Evolutionary conservation across 345 rosid species (phyloP).

Genomic region (Citrus medica): DNA sequence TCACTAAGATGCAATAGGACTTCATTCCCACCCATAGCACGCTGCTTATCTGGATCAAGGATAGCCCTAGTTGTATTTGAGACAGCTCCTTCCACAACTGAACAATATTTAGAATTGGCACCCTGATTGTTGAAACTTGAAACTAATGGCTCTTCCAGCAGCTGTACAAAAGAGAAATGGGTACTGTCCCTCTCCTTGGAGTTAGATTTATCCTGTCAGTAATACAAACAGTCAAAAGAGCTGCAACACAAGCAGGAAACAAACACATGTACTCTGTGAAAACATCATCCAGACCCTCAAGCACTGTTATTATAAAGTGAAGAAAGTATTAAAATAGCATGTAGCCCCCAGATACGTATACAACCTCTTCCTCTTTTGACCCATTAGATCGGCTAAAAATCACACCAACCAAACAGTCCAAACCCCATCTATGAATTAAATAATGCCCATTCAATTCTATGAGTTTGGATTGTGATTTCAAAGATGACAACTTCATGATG

Average conservation of each 20-base stretch:
- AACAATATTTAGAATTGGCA: slow-evolving; percentile 29
- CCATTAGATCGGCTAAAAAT: not conserved
- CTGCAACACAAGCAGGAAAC: slow-evolving; percentile 7
- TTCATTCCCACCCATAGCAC: slow-evolving; percentile 28
- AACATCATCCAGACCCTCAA: not conserved
- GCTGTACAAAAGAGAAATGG: slow-evolving; percentile 15
- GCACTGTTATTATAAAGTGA: not conserved
- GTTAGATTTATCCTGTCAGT: slow-evolving; percentile 30
- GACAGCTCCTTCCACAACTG: slow-evolving; percentile 37
- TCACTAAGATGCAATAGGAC: slow-evolving; percentile 21
- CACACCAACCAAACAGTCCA: not conserved
- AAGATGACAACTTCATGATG: not conserved
- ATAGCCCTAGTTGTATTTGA: slow-evolving; percentile 24
- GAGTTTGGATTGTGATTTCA: not conserved
- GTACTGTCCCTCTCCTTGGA: slow-evolving; percentile 15
- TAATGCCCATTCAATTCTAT: not conserved
- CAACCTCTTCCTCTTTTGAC: not conserved
- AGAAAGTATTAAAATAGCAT: not conserved
- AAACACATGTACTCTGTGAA: not conserved
- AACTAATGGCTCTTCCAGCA: slow-evolving; percentile 13
- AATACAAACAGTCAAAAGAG: slow-evolving; percentile 9
- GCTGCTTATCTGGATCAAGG: slow-evolving; percentile 25
- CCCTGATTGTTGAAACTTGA: slow-evolving; percentile 17
- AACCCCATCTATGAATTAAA: not conserved
- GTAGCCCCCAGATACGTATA: not conserved